Evolutionary conservation across 768 basidiomycete species (phyloP), one percentile per base, ranked within the genome.

Genomic region (Cystofilobasidium macerans): DNA sequence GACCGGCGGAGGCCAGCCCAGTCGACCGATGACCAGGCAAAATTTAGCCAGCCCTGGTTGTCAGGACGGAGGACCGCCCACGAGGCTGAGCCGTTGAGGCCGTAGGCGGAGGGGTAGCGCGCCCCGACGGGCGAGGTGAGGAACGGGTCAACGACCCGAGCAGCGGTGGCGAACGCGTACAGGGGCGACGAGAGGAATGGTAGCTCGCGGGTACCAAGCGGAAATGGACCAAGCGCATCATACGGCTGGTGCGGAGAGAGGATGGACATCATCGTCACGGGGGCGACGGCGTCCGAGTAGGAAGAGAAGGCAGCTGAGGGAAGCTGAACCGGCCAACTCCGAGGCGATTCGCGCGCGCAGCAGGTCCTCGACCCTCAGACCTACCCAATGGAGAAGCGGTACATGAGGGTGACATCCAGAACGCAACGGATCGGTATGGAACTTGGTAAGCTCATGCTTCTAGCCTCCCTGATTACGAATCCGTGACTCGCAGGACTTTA

Each of bases 171-270:
- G 13, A 57, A 69, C 1, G 69, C 56, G n/a, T 56, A 53, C 40
- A 69, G 45, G 1, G 85, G 81, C 5, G 89, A 88, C 1, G 86
- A 86, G n/a, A 90, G 74, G 71, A 83, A 85, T 62, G 89, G 85
- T 57, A 90, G 89, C 69, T 90, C 89, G 71, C 88, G 80, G 14
- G 88, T 88, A 66, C 88, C 86, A 36, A 87, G 81, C 3, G 88
- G 88, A 73, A 90, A 90, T 0, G 88, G 89, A 0, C 88, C 89
- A 16, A 91, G 81, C 14, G 87, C 82, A 33, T 69, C 28, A 30
- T 40, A 68, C 9, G 58, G 4, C 48, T 51, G 48, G n/a, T 7
- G 6, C 3, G 48, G 28, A 30, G 12, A 6, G 5, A 51, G 48
- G 16, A 51, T 4, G 11, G 48, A 51, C 48, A 51, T 51, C n/a